Conservation (phyloP, 371 early-diverging fungal genomes). For the Actinomucor elegans region DNA sequence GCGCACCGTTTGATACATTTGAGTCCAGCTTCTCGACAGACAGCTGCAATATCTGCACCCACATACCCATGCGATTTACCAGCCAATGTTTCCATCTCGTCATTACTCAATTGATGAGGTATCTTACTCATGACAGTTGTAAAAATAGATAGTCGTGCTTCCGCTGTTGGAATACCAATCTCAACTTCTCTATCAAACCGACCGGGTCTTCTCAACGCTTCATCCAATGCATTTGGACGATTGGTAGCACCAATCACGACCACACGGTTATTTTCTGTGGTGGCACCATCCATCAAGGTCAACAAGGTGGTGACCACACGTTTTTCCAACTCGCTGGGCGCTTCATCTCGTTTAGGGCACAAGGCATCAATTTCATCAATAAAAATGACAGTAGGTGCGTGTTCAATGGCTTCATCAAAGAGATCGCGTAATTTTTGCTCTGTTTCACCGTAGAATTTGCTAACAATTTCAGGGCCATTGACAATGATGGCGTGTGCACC, state of each 20-base stretch:
- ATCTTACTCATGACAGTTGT: constrained; percentile 64
- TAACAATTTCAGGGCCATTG: constrained; percentile 96
- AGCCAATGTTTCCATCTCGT: constrained; percentile 65
- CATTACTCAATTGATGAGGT: constrained; percentile 65
- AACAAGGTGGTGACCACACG: constrained; percentile 96
- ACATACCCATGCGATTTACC: constrained; percentile 90
- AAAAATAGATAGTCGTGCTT: constrained; percentile 78
- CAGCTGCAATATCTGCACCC: constrained; percentile 95
- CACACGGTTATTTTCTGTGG: constrained; percentile 37
- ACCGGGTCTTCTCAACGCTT: constrained; percentile 97
- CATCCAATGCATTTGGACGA: constrained; percentile 91
- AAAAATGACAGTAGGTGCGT: constrained; percentile 92
- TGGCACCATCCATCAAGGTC: constrained; percentile 94
- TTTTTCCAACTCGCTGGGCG: constrained; percentile 76
- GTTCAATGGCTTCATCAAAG: constrained; percentile 81
- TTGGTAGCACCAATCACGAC: constrained; percentile 98
- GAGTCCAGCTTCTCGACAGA: constrained; percentile 88
- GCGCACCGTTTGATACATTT: constrained; percentile 71
- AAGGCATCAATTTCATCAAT: constrained; percentile 99
- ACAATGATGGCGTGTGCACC: constrained; percentile 95
- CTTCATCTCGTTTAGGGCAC: constrained; percentile 88
- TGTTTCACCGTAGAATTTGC: constrained; percentile 96
- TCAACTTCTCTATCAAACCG: constrained; percentile 96
- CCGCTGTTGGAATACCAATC: constrained; percentile 88
- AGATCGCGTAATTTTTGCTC: constrained; percentile 86